A percentile compares a stretch with the other conserved stretches of the same genome.
phyloP scores from a whole-genome alignment of 2,329 filamentous ascomycete genomes.

The Didymella pinodella region DNA sequence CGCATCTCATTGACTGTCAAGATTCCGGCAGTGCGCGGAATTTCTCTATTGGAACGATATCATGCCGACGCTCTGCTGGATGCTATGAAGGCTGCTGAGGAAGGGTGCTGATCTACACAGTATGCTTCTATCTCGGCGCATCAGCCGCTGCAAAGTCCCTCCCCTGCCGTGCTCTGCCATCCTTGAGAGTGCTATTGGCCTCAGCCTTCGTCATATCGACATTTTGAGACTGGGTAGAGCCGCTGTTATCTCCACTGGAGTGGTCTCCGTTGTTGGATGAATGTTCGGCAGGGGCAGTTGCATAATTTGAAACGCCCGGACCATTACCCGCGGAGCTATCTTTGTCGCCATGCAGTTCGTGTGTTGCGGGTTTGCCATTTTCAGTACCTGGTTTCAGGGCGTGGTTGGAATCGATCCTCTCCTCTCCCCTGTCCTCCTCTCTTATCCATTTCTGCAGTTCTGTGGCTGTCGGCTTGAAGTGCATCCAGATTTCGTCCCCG shows the following conservation, averaged over 20 bases:
- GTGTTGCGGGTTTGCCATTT: conserved; percentile 4
- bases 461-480: conserved; percentile 49
- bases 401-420: conserved; percentile 30
- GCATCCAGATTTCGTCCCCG: conserved; percentile 63
- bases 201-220: neutral
- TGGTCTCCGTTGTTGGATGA: too few species aligned
- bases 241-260: neutral
- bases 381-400: conserved; percentile 17
- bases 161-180: neutral
- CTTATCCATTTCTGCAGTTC: conserved; percentile 39
- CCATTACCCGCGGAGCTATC: neutral
- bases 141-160: neutral
- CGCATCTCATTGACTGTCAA: neutral
- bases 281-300: neutral
- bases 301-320: neutral
- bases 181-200: neutral
- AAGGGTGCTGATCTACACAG: neutral
- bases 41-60: too few species aligned
- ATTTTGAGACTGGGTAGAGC: neutral
- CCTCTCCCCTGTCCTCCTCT: conserved; percentile 28
- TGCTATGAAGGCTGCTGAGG: neutral
- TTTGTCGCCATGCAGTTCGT: neutral
- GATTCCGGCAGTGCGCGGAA: too few species aligned
- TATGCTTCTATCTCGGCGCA: neutral
- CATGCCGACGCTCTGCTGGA: neutral